Base-by-base conservation (phyloP, 108 stramenopile species). In the Skeletonema menzelii region DNA sequence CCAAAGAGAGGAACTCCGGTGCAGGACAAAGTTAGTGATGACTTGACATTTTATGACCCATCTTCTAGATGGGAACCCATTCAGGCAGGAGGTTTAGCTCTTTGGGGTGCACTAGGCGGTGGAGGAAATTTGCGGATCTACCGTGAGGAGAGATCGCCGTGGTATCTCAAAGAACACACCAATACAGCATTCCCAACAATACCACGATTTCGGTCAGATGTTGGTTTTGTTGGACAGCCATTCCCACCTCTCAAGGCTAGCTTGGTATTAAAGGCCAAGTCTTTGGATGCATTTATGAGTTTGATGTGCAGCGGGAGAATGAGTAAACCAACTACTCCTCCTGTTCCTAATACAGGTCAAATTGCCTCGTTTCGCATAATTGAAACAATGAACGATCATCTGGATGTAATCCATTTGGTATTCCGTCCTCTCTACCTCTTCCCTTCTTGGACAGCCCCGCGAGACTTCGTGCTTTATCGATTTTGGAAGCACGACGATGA, bases 401-500 rank as follows among this genome's bases (percentile, higher is more conserved):
- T 82, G 31, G 97, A 98, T 63, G 88, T 96, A 13, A 84, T 98
- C 55, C 94, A 96, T 70, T 17, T 97, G 49, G 79, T 92, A 60
- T 89, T 90, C 67, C 84, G 87, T 3, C 91, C 92, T 27, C 70
- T 96, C 3, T 96, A 88, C 74, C 72, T 97, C 3, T 91, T 90
- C 64, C 91, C 96, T 34, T 87, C 93, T 15, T 96, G 95, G 96
- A 93, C 97, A 10, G 76, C 85, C 59, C 91, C 97, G 3, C 87
- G 97, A 35, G 97, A 97, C 67, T 97, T 89, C 67, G 88, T 91
- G 65, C 65, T 97, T 11, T 78, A 72, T 40, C 83, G 97, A 46
- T 97, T 95, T 79, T 97, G 97, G 97, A 83, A 92, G 44, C 83
- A 86, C 44, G 92, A 96, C 60, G 88, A 87, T 69, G 95, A 97